phyloP scores from a whole-genome alignment of 2,329 filamentous ascomycete species.

The Trichoderma aggressivum region DNA sequence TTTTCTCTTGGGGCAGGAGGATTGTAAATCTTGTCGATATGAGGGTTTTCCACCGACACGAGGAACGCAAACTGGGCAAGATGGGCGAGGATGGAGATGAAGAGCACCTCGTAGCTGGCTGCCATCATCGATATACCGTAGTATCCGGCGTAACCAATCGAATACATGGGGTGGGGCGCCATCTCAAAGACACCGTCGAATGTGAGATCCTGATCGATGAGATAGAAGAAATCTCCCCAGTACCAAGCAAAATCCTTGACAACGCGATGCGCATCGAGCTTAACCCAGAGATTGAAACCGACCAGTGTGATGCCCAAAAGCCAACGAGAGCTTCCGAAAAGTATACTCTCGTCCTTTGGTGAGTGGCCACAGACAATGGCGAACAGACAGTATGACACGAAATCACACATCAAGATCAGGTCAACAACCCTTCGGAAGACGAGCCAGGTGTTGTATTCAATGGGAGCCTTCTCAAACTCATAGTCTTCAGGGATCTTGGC shows the following conservation, averaged over 20 bases:
- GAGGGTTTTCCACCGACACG: slow-evolving; percentile 87
- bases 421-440: slow-evolving; percentile 94
- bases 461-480: slow-evolving; percentile 83
- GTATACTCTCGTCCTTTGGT: slow-evolving; percentile 66
- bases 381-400: slow-evolving; percentile 94
- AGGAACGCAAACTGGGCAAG: slow-evolving; percentile 93
- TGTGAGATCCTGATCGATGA: slow-evolving; percentile 95
- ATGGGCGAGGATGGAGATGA: slow-evolving; percentile 94
- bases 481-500: slow-evolving; percentile 94
- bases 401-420: slow-evolving; percentile 98
- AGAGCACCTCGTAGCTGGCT: slow-evolving; percentile 93
- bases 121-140: slow-evolving; percentile 98
- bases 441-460: slow-evolving; percentile 99
- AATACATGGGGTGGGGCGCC: slow-evolving; percentile 98
- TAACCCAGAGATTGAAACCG: slow-evolving; percentile 96
- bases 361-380: slow-evolving; percentile 80
- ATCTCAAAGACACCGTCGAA: slow-evolving; percentile 99
- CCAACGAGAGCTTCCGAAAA: slow-evolving; percentile 75
- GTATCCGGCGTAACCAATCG: slow-evolving; percentile 94
- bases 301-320: slow-evolving; percentile 71
- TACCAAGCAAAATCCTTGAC: slow-evolving; percentile 99
- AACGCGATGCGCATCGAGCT: slow-evolving; percentile 93
- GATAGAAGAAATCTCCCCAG: slow-evolving; percentile 99
- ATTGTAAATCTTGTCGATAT: slow-evolving; percentile 98
- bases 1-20: slow-evolving; percentile 72